A percentile compares a stretch with the other conserved stretches of the same genome.
Conservation (phyloP, 148 eudicot species). For the Chenopodium album region DNA sequence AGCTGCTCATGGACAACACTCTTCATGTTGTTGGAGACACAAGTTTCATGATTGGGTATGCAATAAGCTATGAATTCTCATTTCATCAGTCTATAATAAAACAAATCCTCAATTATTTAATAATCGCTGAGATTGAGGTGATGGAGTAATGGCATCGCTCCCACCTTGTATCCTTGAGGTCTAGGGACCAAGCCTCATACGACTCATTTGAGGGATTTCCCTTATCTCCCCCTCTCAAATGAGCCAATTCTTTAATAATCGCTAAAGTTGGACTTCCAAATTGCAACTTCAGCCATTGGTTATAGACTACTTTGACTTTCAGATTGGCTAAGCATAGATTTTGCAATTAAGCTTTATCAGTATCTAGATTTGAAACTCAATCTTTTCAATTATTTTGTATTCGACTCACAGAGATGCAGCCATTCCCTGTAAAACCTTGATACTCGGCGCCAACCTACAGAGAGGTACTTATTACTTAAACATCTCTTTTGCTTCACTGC, state of each 20-base stretch:
- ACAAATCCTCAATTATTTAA: too few species aligned
- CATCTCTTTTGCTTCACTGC: not conserved
- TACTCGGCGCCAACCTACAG: conserved; percentile 83
- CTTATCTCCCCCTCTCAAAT: too few species aligned
- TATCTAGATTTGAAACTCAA: not conserved
- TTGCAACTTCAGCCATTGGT: too few species aligned
- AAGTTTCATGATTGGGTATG: conserved; percentile 33
- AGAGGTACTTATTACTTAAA: conserved; percentile 41
- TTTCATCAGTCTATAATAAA: too few species aligned
- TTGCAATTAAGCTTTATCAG: not conserved
- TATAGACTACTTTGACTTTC: too few species aligned
- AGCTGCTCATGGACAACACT: conserved; percentile 28
- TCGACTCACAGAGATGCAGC: conserved; percentile 63
- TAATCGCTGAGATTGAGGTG: too few species aligned
- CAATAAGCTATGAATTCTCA: not conserved
- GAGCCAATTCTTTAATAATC: too few species aligned
- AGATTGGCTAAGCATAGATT: not conserved
- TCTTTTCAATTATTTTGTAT: not conserved
- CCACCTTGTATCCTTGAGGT: too few species aligned
- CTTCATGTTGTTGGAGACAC: conserved; percentile 32
- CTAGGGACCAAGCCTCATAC: too few species aligned
- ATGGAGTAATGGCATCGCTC: too few species aligned
- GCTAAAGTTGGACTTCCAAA: too few species aligned
- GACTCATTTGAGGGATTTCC: too few species aligned
- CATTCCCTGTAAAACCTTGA: conserved; percentile 62